Base-by-base conservation (phyloP, 1,284 basidiomycete genomes). In the Ganoderma sinense region DNA sequence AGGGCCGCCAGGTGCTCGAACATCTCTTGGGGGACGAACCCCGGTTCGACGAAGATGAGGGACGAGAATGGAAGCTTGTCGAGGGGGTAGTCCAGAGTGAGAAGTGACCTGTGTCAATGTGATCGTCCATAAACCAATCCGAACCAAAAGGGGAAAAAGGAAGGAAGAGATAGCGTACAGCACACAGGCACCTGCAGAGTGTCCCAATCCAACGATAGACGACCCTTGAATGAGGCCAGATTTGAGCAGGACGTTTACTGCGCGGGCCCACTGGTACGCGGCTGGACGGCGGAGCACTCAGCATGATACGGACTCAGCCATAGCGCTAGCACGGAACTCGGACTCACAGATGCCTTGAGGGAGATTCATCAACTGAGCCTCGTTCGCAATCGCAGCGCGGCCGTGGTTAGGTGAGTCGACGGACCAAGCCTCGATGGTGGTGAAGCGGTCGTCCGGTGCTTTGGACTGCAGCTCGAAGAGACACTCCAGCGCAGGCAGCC, bases 401-500 rank as follows among this genome's bases (percentile, higher is more conserved):
- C 73, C 73, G 29, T 74, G 70, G 40, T 66, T 72, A 2, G 69
- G 68, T 11, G 29, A 40, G 29, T 74, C 73, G 29, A 70, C 48
- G 4, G 65, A 51, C 70, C 70, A 74, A 1, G 63, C 70, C 59
- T 74, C 73, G 20, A 64, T 61, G 62, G 72, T 62, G 8, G 39
- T 39, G 41, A 68, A 68, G 16, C 13, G 36, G n/a, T 26, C 51
- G 23, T 14, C 39, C 3, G 64, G 64, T 0, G 53, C 39, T 2
- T 39, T 20, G 4, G 53, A 5, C 56, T 70, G 70, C 20, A 69
- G 40, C 14, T 55, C 66, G 43, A 74, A 74, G 0, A 74, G 68
- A 61, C 56, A 53, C 41, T 71, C 62, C 31, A 72, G 13, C 1
- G 69, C 67, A 3, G 73, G 70, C 10, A 65, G 7, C 82, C 82